Evolutionary conservation across 352 stramenopile genomes (phyloP).

Genomic region (Nothophytophthora sp.): DNA sequence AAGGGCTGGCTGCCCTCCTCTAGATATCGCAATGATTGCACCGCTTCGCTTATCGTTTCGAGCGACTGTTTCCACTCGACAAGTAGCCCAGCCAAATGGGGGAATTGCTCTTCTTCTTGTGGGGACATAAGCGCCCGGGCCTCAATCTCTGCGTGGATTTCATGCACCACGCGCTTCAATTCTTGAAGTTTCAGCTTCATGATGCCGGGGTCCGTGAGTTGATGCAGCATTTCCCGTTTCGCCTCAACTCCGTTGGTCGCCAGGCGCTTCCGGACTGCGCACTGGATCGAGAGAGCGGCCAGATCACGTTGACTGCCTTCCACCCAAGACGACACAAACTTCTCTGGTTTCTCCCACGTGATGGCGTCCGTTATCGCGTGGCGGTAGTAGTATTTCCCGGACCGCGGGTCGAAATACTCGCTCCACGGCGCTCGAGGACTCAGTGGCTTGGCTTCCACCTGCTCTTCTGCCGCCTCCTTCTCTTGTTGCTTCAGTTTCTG

Average conservation of each 20-base stretch:
- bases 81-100: constrained; percentile 35
- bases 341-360: constrained; percentile 34
- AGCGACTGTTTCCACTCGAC: constrained; percentile 27
- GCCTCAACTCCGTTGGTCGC: constrained; percentile 29
- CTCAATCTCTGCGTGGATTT: constrained; percentile 46
- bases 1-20: constrained; percentile 29
- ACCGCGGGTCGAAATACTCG: constrained; percentile 49
- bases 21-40: constrained; percentile 36
- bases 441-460: constrained; percentile 1
- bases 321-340: constrained; percentile 7
- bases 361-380: constrained; percentile 30
- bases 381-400: constrained; percentile 28
- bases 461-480: constrained; percentile 5
- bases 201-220: constrained; percentile 23
- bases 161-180: constrained; percentile 38
- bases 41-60: constrained; percentile 30
- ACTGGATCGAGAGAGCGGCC: constrained; percentile 60
- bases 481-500: constrained; percentile 11
- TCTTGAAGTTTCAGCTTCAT: constrained; percentile 45
- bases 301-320: constrained; percentile 29
- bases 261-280: constrained; percentile 38
- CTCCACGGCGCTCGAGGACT: constrained; percentile 19
- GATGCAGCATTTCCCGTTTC: constrained; percentile 27
- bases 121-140: constrained; percentile 20
- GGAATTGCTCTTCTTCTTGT: constrained; percentile 32